Conservation (phyloP, 2,329 filamentous ascomycete genomes). For the Beauveria bassiana region DNA sequence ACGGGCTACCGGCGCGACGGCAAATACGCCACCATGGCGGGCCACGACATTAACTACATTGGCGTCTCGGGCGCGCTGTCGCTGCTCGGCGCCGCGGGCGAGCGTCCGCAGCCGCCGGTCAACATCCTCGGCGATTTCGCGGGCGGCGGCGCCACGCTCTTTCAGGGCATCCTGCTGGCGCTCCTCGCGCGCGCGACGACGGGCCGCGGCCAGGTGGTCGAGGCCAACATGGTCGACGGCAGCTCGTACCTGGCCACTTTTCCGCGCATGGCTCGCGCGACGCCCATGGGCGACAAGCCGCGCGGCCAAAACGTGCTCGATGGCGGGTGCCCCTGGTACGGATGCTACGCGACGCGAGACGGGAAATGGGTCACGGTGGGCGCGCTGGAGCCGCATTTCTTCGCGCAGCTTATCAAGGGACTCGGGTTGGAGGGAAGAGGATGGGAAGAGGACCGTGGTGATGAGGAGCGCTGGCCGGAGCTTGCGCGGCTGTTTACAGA, state of each 20-base stretch:
- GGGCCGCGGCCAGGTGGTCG: slow-evolving; percentile 77
- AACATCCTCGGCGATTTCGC: slow-evolving; percentile 91
- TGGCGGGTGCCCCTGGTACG: slow-evolving; percentile 80
- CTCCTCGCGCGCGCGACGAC: slow-evolving; percentile 56
- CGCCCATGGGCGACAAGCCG: slow-evolving; percentile 50
- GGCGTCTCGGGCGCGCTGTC: slow-evolving; percentile 74
- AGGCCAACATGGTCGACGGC: slow-evolving; percentile 96
- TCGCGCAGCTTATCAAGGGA: slow-evolving; percentile 56
- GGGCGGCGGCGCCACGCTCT: slow-evolving; percentile 75
- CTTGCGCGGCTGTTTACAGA: slow-evolving; percentile 53
- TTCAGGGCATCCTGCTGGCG: slow-evolving; percentile 75
- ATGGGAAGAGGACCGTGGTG: slow-evolving; percentile 47
- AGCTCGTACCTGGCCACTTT: slow-evolving; percentile 71
- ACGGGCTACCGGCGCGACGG: slow-evolving; percentile 87
- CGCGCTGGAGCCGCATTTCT: slow-evolving; percentile 84
- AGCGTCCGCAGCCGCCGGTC: slow-evolving; percentile 68
- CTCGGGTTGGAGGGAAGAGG: slow-evolving; percentile 49
- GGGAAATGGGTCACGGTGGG: slow-evolving; percentile 80
- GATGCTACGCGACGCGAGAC: slow-evolving; percentile 79
- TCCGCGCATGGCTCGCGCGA: slow-evolving; percentile 60
- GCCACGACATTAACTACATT: slow-evolving; percentile 95
- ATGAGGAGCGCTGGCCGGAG: slow-evolving; percentile 59
- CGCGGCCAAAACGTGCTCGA: slow-evolving; percentile 76
- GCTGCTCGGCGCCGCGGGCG: slow-evolving; percentile 62
- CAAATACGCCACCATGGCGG: slow-evolving; percentile 78